phyloP scores from a whole-genome alignment of 2,329 filamentous ascomycete genomes.

The Thielaviopsis ethacetica region DNA sequence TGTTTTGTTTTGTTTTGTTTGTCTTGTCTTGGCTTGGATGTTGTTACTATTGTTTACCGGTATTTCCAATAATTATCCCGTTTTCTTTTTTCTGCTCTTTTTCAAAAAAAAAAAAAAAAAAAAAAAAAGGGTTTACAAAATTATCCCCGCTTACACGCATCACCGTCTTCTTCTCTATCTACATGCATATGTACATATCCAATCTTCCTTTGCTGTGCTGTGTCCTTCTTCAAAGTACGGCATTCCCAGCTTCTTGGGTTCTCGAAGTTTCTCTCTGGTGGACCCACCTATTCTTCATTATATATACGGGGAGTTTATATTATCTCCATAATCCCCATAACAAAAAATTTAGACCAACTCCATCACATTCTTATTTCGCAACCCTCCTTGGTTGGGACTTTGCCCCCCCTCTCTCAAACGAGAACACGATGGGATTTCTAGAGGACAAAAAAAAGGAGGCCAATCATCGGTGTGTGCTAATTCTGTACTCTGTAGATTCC shows the following conservation, averaged over 20 bases:
- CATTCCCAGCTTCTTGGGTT: not conserved
- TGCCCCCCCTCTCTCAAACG: too few relatives aligned
- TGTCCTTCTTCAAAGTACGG: not conserved
- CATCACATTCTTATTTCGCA: too few relatives aligned
- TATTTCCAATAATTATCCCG: not conserved
- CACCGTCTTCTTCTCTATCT: not conserved
- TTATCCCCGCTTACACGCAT: not conserved
- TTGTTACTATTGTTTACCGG: not conserved
- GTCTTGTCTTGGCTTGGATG: too few relatives aligned
- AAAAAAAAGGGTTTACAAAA: not conserved
- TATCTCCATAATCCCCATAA: not conserved
- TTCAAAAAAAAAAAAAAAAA: not conserved
- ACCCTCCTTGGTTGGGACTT: too few relatives aligned
- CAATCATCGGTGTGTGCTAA: not conserved
- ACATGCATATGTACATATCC: not conserved
- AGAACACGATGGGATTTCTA: not conserved
- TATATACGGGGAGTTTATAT: too few relatives aligned
- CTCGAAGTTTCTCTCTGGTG: not conserved
- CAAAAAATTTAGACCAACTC: not conserved
- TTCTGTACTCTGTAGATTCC: not conserved
- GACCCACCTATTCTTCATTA: too few relatives aligned
- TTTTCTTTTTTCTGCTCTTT: too few relatives aligned
- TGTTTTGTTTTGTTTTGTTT: too few relatives aligned
- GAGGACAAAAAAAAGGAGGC: not conserved
- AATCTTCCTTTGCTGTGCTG: too few relatives aligned